Evolutionary conservation across 2,329 filamentous ascomycete genomes (phyloP).

Genomic region (Xylaria arbuscula): DNA sequence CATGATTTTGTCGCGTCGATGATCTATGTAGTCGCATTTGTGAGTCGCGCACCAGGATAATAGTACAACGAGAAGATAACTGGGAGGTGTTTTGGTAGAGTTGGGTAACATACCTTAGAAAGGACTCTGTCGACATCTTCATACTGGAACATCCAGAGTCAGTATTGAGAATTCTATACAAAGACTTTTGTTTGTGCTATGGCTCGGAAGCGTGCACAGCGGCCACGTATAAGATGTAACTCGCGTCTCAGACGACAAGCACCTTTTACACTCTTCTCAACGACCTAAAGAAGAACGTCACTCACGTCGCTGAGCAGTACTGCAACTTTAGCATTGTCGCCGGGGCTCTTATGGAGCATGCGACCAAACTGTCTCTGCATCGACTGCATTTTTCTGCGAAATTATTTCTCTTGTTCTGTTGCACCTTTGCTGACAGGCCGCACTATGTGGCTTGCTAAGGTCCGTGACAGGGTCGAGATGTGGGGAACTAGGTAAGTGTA

Average conservation of each 20-base stretch:
- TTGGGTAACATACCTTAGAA: conserved; percentile 66
- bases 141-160: conserved; percentile 57
- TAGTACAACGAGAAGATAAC: conserved; percentile 17
- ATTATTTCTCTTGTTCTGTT: conserved; percentile 6
- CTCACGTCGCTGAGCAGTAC: conserved; percentile 73
- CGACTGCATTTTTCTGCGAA: conserved; percentile 68
- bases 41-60: conserved; percentile 30
- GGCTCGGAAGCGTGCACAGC: neutral
- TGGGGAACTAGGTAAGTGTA: neutral
- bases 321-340: conserved; percentile 80
- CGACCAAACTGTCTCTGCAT: conserved; percentile 81
- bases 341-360: conserved; percentile 73
- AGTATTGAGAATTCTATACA: conserved; percentile 8
- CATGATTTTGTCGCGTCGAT: conserved; percentile 80
- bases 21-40: conserved; percentile 62
- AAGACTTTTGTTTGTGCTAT: neutral
- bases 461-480: neutral
- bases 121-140: conserved; percentile 82
- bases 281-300: neutral
- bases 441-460: neutral
- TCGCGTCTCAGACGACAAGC: neutral
- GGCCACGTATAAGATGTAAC: neutral
- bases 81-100: conserved; percentile 17
- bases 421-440: neutral
- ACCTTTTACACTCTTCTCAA: neutral